phyloP scores from a whole-genome alignment of 2,329 filamentous ascomycete genomes.

The Ploettnerulaceae sp. region DNA sequence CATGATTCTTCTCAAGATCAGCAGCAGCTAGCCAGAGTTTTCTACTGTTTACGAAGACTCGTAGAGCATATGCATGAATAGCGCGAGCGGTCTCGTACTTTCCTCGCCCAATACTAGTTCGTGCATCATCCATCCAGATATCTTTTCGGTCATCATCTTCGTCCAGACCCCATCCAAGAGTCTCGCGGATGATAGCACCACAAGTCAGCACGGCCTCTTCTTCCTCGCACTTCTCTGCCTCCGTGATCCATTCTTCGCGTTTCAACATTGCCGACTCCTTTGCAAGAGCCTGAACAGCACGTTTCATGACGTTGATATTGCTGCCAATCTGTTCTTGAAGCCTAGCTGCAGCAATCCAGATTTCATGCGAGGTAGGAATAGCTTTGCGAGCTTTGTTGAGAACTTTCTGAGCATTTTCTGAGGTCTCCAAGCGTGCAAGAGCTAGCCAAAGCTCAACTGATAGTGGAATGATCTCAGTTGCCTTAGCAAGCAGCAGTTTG shows the following conservation, averaged over 20 bases:
- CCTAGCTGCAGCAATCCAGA: slow-evolving; percentile 92
- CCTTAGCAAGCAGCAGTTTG: slow-evolving; percentile 82
- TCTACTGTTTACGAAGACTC: slow-evolving; percentile 82
- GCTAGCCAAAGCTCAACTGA: slow-evolving; percentile 96
- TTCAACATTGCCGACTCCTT: slow-evolving; percentile 95
- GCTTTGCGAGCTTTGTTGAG: slow-evolving; percentile 94
- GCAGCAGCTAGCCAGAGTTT: slow-evolving; percentile 87
- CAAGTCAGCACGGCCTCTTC: slow-evolving; percentile 86
- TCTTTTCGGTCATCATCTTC: slow-evolving; percentile 96
- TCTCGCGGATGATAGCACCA: slow-evolving; percentile 84
- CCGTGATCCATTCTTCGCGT: slow-evolving; percentile 92
- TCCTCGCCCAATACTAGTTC: slow-evolving; percentile 71
- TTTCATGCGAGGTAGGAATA: slow-evolving; percentile 85
- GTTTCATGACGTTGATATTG: slow-evolving; percentile 90
- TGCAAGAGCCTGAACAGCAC: slow-evolving; percentile 80
- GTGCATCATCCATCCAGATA: slow-evolving; percentile 92
- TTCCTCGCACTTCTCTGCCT: slow-evolving; percentile 91
- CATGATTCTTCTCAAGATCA: slow-evolving; percentile 86
- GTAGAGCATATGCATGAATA: slow-evolving; percentile 86
- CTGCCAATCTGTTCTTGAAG: slow-evolving; percentile 85
- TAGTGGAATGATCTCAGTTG: slow-evolving; percentile 88
- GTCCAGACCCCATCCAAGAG: slow-evolving; percentile 86
- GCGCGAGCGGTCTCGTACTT: slow-evolving; percentile 87
- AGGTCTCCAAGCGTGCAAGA: slow-evolving; percentile 80
- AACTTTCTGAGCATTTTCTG: slow-evolving; percentile 89